Evolutionary conservation across 805 yeast species (phyloP).

Genomic region (Kodamaea kaohsiungensis): DNA sequence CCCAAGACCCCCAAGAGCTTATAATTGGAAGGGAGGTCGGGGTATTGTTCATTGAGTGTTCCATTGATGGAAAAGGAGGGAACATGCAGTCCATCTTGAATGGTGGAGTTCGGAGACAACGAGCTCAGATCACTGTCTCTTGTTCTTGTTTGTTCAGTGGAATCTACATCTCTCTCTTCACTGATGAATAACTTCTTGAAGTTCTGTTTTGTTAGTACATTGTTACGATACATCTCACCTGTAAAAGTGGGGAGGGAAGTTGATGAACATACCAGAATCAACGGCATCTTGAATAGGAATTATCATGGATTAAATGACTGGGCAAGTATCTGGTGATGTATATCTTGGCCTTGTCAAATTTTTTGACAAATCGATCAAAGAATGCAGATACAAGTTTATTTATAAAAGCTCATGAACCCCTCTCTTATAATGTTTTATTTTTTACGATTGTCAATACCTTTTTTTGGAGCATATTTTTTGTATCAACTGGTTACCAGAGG

Average conservation of each 20-base stretch:
- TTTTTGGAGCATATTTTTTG: not conserved
- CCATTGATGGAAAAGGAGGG: slow-evolving; percentile 11
- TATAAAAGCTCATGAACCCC: slow-evolving; percentile 1
- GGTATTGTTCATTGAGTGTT: slow-evolving; percentile 13
- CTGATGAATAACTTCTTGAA: slow-evolving; percentile 15
- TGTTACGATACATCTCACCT: no score
- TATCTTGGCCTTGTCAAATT: not conserved
- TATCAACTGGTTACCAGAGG: slow-evolving; percentile 6
- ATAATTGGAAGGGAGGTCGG: slow-evolving; percentile 32
- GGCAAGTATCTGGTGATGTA: not conserved
- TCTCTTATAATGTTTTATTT: not conserved
- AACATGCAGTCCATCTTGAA: not conserved
- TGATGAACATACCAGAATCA: slow-evolving; percentile 12
- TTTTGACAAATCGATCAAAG: not conserved
- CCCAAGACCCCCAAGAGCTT: slow-evolving; percentile 48
- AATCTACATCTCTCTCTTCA: not conserved
- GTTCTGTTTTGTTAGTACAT: slow-evolving; percentile 13
- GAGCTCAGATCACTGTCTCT: not conserved
- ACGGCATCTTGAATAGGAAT: slow-evolving; percentile 8
- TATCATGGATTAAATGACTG: not conserved
- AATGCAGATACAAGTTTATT: not conserved
- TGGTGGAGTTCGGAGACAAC: not conserved
- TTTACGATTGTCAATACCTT: not conserved
- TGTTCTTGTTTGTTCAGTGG: not conserved
- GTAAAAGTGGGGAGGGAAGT: no score